Evolutionary conservation across 495 filamentous ascomycete genomes (phyloP), one percentile per base, ranked within the genome.

Genomic region (Lophium mytilinum): DNA sequence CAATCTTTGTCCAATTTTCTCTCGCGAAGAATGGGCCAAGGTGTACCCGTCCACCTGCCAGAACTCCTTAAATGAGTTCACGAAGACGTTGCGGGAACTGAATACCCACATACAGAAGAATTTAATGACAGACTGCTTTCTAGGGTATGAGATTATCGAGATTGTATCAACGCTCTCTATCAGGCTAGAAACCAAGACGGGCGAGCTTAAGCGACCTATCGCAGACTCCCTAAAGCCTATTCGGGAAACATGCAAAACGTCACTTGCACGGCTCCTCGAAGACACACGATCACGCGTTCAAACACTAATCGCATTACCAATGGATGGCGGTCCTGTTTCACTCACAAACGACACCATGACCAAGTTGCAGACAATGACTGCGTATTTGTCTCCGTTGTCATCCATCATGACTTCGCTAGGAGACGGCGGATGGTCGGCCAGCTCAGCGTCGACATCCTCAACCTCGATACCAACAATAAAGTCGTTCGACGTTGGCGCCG

Each of bases 81-180:
- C 86, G 24, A 83, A 89, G 63, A 96, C 94, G 0, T 71, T 99
- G 30, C 81, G 84, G 11, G 93, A 96, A 61, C 76, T 99, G 21
- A 95, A 97, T 69, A 77, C 81, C 37, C 90, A 96, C 67, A 90
- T 97, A 68, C 86, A 87, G 67, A 69, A 80, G 34, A 90, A 96
- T 66, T 75, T 96, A 40, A 83, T 81, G 63, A 97, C 90, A 0
- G 93, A 99, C 71, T 96, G 94, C 73, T 99, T 87, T 68, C 79
- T 99, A 21, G 90, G 90, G 4, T 99, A 94, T 68, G 93, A 99
- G 67, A 90, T 97, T 52, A 86, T 95, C 43, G 92, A 95, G 63
- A 88, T 95, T 56, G 87, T 99, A 41, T 88, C 88, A 3, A 78
- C 78, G 36, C 79, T 94, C 56, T 90, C 88, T 11, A 83, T 85